phyloP scores from a whole-genome alignment of 345 rosid genomes.

The Hibiscus mutabilis region DNA sequence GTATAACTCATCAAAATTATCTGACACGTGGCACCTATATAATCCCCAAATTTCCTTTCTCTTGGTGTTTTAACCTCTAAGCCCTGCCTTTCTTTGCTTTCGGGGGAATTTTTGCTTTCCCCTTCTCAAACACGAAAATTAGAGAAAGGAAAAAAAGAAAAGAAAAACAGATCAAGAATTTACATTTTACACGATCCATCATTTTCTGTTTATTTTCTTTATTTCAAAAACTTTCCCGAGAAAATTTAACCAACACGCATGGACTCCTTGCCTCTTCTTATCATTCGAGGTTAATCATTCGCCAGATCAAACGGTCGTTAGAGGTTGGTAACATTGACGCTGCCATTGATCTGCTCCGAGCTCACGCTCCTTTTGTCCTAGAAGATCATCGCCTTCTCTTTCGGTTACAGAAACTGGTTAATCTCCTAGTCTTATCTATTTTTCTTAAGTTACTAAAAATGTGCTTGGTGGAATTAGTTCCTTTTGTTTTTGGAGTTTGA shows the following conservation, averaged over 20 bases:
- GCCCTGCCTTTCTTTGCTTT: slow-evolving; percentile 4
- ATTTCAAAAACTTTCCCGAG: neutral
- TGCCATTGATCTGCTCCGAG: slow-evolving; percentile 53
- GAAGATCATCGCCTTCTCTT: slow-evolving; percentile 76
- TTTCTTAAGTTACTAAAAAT: neutral
- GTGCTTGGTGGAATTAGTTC: slow-evolving; percentile 3
- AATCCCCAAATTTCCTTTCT: neutral
- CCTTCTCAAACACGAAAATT: neutral
- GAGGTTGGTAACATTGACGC: slow-evolving; percentile 69
- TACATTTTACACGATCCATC: neutral
- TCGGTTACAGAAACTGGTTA: slow-evolving; percentile 84
- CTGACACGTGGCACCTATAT: neutral
- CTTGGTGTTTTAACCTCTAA: neutral
- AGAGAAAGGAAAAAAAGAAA: neutral
- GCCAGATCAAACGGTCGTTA: slow-evolving; percentile 60
- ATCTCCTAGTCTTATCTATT: neutral
- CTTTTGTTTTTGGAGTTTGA: neutral
- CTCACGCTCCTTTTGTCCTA: slow-evolving; percentile 65
- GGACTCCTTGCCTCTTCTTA: slow-evolving; percentile 61
- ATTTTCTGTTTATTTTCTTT: neutral
- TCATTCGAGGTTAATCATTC: slow-evolving; percentile 62
- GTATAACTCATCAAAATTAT: neutral
- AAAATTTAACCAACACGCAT: slow-evolving; percentile 25
- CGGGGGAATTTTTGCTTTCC: neutral
- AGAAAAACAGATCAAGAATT: neutral